Conservation (phyloP, 768 basidiomycete genomes). For the Inosperma sp. region DNA sequence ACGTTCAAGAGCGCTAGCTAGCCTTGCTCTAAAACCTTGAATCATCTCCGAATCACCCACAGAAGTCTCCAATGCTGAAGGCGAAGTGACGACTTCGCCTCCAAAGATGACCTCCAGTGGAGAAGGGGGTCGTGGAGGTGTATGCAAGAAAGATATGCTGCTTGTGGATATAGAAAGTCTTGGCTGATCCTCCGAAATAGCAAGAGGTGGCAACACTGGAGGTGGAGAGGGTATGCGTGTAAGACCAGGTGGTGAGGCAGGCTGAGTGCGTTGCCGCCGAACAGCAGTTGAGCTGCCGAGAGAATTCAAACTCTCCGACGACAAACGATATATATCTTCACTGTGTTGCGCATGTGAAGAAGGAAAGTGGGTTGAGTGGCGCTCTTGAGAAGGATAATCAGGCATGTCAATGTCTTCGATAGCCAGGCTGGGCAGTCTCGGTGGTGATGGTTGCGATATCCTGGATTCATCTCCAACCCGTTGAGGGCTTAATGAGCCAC, state of each 20-base stretch:
- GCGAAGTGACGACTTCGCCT: slow-evolving; percentile 5
- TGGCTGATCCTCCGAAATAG: slow-evolving; percentile 8
- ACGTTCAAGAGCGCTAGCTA: slow-evolving; percentile 33
- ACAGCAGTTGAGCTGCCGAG: slow-evolving; percentile 52
- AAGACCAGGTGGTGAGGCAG: slow-evolving; percentile 21
- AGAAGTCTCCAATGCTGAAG: neutral
- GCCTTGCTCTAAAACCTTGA: slow-evolving; percentile 27
- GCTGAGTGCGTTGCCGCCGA: slow-evolving; percentile 35
- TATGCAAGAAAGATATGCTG: slow-evolving; percentile 22
- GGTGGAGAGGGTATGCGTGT: slow-evolving; percentile 26
- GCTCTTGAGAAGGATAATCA: slow-evolving; percentile 28
- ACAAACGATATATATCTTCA: slow-evolving; percentile 39
- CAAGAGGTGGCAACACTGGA: slow-evolving; percentile 35
- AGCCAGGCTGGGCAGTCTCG: slow-evolving; percentile 41
- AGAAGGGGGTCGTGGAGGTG: slow-evolving; percentile 19
- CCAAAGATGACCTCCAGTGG: slow-evolving; percentile 17
- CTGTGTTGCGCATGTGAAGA: slow-evolving; percentile 6
- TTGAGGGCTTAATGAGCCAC: neutral
- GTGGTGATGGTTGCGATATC: slow-evolving; percentile 19
- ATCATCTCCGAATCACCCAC: slow-evolving; percentile 5
- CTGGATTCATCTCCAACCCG: neutral
- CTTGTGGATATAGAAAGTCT: slow-evolving; percentile 14
- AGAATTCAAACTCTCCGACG: slow-evolving; percentile 48
- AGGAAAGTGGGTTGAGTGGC: neutral
- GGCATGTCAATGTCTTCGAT: slow-evolving; percentile 52